phyloP scores from a whole-genome alignment of 306 rosid genomes.

The Ceratonia siliqua region DNA sequence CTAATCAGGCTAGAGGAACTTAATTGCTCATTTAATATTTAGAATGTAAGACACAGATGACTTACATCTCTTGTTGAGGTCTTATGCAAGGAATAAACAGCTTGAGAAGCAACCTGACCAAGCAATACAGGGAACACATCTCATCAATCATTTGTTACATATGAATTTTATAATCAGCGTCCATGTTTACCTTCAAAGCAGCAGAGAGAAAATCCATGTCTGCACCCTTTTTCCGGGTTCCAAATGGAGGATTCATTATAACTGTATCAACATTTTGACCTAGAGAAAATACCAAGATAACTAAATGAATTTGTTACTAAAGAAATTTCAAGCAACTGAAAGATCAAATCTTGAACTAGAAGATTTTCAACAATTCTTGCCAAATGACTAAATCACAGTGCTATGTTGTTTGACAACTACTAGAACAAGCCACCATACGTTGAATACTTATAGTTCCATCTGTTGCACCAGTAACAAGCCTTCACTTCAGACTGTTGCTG shows the following conservation, averaged over 20 bases:
- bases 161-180: neutral
- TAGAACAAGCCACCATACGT: neutral
- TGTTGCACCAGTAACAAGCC: slow-evolving; percentile 4
- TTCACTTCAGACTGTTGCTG: slow-evolving; percentile 13
- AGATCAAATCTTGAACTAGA: neutral
- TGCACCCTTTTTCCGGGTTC: slow-evolving; percentile 84
- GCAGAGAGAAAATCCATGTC: slow-evolving; percentile 79
- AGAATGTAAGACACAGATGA: slow-evolving; percentile 29
- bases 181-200: slow-evolving; percentile 69
- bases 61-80: slow-evolving; percentile 93
- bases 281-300: slow-evolving; percentile 34
- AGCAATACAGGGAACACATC: slow-evolving; percentile 28
- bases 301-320: slow-evolving; percentile 18
- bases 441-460: slow-evolving; percentile 3
- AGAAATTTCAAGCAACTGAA: slow-evolving; percentile 1
- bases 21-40: neutral
- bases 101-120: slow-evolving; percentile 78
- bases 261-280: slow-evolving; percentile 82
- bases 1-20: neutral
- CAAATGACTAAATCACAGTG: neutral
- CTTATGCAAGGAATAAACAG: slow-evolving; percentile 92
- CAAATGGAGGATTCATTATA: slow-evolving; percentile 95
- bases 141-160: slow-evolving; percentile 15
- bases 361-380: neutral
- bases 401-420: slow-evolving; percentile 1